Evolutionary conservation across 2,329 filamentous ascomycete genomes (phyloP), one percentile per base, ranked within the genome.

Genomic region (Nothophoma quercina): DNA sequence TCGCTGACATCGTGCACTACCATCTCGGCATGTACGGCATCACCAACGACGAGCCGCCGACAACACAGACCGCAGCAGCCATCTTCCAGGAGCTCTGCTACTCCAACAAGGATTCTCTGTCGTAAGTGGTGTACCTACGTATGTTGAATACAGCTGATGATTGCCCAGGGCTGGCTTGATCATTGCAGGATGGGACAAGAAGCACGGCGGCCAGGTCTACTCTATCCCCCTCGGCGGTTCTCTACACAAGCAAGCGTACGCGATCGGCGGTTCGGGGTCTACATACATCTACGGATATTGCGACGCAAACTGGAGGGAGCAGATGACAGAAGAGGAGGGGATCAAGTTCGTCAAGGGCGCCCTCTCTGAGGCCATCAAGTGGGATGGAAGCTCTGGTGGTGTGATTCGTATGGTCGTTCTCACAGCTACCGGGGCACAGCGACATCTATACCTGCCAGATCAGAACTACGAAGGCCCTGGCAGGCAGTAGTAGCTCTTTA

Each of bases 211-310:
- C 41, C 93, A 98, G 75, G 93, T 99, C 60, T 99, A 97, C 81
- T 95, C 91, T 69, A 97, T 99, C 75, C 95, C 95, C 3, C 84
- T 98, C 32, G 95, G 95, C 67, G 95, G 95, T 50, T 98, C 95
- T 42, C 86, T 99, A 66, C 95, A 99, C 86, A 97, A 98, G 83
- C 93, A 97, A 75, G 75, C 93, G 15, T 99, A 97, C 73, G 87
- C 95, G 34, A 99, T 99, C 70, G 93, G 92, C 65, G 95, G 95
- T 36, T 98, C 93, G 16, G 95, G 95, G 33, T 98, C 93, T 66
- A 98, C 95, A 57, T 99, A 99, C 82, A 99, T 99, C 77, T 99
- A 98, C 82, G 95, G 95, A 67, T 98, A 96, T 83, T 98, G 93
- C 74, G 93, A 99, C 74, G 88, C 91, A 51, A 86, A 99, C 82